Base-by-base conservation (phyloP, 2,329 filamentous ascomycete species). In the Aureobasidium leucospermi region DNA sequence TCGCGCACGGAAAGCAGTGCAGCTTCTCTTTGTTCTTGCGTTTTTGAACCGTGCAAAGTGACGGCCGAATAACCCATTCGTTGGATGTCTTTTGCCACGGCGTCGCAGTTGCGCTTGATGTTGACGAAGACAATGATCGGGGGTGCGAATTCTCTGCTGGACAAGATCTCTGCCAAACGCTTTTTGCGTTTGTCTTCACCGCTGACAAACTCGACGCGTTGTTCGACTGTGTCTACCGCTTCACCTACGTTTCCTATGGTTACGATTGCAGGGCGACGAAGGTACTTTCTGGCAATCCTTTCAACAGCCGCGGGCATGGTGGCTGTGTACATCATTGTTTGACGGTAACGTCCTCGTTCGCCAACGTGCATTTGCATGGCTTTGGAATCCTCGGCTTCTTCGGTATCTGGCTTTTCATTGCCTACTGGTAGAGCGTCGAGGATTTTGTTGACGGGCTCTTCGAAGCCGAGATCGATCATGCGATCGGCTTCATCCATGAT, bases 271-370 rank as follows among this genome's bases (percentile, higher is more conserved):
- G 94, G 94, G 11, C 94, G 85, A 0, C 93, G 88, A 15, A 97
- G 84, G 70, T 99, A 99, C 71, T 96, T 96, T 67, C 92, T 88
- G n/a, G 94, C 94, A 64, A 99, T 97, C 63, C 89, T 89, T 72
- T 99, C 94, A 15, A 99, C 89, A 0, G 89, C 85, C 0, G 89
- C 78, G 1, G 94, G 92, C 94, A 99, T 99, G 31, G 94, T 99
- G 57, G 94, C 94, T 65, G 94, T 97, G 84, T 97, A 99, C 94
- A 99, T 99, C 94, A 99, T 99, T 0, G 94, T 99, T 74, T 99
- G 93, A 61, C 94, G 82, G 76, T 97, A 97, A 23, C 88, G 83
- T 68, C 91, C 87, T 65, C 85, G 85, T 16, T 85, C 85, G 57
- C 86, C 86, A 1, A 96, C 76, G 67, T 88, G 88, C 60, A 84